A percentile compares a stretch with the other conserved stretches of the same genome.
Conservation (phyloP, 345 rosid species). For the Turritis glabra region DNA sequence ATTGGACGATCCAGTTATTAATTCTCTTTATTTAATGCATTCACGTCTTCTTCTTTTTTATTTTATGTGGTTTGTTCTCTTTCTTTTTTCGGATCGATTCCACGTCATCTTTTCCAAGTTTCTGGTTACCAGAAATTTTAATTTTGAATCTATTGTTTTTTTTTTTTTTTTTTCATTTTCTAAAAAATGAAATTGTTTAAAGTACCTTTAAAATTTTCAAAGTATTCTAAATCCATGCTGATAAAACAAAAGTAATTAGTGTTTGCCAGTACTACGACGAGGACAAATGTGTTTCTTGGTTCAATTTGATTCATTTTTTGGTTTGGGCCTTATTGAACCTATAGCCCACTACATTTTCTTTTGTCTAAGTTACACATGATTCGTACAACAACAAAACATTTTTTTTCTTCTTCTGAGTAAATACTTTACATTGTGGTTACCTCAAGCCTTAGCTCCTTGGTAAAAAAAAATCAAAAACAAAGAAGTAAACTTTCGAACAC, state of each 20-base stretch:
- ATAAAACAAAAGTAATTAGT: neutral
- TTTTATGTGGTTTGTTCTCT: neutral
- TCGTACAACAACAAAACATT: too few relatives aligned
- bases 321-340: neutral
- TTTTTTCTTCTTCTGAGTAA: too few relatives aligned
- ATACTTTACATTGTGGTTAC: too few relatives aligned
- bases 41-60: neutral
- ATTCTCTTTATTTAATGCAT: slow-evolving; percentile 26
- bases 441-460: too few relatives aligned
- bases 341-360: neutral
- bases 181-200: neutral
- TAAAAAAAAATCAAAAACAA: too few relatives aligned
- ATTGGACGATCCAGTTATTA: slow-evolving; percentile 28
- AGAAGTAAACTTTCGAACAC: too few relatives aligned
- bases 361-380: too few relatives aligned
- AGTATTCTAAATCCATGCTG: neutral
- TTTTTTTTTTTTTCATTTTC: neutral
- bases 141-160: neutral
- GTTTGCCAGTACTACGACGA: neutral
- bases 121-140: slow-evolving; percentile 24
- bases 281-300: neutral
- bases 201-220: neutral
- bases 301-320: neutral
- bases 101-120: slow-evolving; percentile 27
- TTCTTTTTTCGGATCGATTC: slow-evolving; percentile 2